A percentile compares a stretch with the other conserved stretches of the same genome.
Conservation (phyloP, 805 yeast genomes). For the Kluyveromyces wickerhamii region DNA sequence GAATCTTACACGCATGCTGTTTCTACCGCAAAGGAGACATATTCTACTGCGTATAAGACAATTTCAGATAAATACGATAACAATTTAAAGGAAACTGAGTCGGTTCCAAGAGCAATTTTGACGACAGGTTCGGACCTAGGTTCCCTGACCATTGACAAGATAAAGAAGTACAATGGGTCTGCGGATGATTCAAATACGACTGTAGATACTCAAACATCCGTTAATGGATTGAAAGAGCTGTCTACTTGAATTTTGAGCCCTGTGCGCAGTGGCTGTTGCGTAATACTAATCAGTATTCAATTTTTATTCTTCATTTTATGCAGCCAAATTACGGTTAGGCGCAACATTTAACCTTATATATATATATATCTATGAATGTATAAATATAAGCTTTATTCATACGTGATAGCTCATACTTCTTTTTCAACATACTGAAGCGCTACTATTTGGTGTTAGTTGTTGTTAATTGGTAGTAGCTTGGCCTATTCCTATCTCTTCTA, state of each 20-base stretch:
- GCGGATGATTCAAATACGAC: conserved; percentile 7
- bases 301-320: too few species aligned
- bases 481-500: too few species aligned
- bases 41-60: conserved; percentile 22
- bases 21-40: conserved; percentile 13
- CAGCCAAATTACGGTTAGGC: too few species aligned
- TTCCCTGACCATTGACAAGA: conserved; percentile 21
- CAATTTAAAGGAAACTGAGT: conserved; percentile 22
- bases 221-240: conserved; percentile 1
- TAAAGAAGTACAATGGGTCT: conserved; percentile 12
- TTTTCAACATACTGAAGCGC: too few species aligned
- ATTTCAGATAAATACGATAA: conserved; percentile 24
- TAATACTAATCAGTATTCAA: too few species aligned
- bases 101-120: conserved; percentile 27
- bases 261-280: too few species aligned
- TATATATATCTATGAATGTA: too few species aligned
- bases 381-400: too few species aligned
- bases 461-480: too few species aligned
- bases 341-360: too few species aligned
- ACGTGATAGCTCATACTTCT: too few species aligned
- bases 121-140: conserved; percentile 28
- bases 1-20: conserved; percentile 8
- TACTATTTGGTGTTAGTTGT: too few species aligned
- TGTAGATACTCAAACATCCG: conserved; percentile 6
- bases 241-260: conserved; percentile 3